A percentile compares a stretch with the other conserved stretches of the same genome.
Conservation (phyloP, 345 rosid genomes). For the Psidium guajava region DNA sequence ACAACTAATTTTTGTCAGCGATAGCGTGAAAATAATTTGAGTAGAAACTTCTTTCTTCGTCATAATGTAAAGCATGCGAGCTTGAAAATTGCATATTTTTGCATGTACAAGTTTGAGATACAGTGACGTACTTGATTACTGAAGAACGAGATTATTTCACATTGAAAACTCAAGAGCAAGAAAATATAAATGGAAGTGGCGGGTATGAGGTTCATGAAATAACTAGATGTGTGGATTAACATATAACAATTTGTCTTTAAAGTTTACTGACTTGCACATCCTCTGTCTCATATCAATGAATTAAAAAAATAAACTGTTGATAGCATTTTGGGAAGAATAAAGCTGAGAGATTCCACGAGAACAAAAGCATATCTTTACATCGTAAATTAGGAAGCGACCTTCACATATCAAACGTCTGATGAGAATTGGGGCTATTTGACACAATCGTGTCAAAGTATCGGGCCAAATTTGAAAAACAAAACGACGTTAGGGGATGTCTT, state of each 20-base stretch:
- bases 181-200: background rate
- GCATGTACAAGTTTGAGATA: no score
- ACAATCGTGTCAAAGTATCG: background rate
- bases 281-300: background rate
- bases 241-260: background rate
- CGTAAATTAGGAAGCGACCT: background rate
- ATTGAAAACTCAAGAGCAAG: background rate
- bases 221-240: background rate
- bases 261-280: background rate
- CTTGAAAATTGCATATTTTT: no score
- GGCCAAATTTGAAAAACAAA: background rate
- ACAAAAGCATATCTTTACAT: background rate
- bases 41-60: background rate
- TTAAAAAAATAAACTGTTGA: background rate
- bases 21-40: background rate
- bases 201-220: background rate
- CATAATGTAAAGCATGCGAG: background rate
- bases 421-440: background rate
- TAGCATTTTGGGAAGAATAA: background rate
- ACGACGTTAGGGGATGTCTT: background rate
- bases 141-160: background rate
- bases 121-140: background rate
- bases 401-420: background rate
- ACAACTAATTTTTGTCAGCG: background rate
- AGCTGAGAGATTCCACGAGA: background rate